A percentile compares a stretch with the other conserved stretches of the same genome.
These are phyloP conservation scores for Gracilaria gracilis DNA, from an alignment of 23 red algal species.

Conservation along the genomic window DNA sequence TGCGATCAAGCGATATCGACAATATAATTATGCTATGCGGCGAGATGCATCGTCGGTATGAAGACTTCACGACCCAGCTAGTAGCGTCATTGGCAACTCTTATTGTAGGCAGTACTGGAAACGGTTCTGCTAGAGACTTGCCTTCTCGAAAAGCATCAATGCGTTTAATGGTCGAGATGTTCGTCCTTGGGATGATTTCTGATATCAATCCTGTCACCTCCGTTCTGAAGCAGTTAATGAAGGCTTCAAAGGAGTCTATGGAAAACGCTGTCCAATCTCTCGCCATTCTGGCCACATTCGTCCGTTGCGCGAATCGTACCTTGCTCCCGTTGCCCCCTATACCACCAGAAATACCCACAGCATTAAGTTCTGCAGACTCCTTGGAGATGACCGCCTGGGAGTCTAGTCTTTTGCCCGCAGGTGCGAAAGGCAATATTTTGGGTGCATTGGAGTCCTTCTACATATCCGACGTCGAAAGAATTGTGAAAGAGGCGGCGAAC, in stretches of 20 bases:
- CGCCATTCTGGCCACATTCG: slow-evolving; percentile 61
- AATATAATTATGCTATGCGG: slow-evolving; percentile 56
- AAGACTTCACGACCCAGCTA: slow-evolving; percentile 72
- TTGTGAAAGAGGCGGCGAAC: slow-evolving; percentile 50
- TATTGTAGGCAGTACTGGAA: slow-evolving; percentile 7
- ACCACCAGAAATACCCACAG: neutral
- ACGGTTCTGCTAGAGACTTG: slow-evolving; percentile 38
- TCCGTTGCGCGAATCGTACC: slow-evolving; percentile 41
- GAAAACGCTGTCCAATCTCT: slow-evolving; percentile 51
- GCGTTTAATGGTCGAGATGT: slow-evolving; percentile 72
- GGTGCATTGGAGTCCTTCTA: slow-evolving; percentile 58
- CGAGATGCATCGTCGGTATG: slow-evolving; percentile 79
- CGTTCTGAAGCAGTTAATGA: slow-evolving; percentile 60
- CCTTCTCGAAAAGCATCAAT: slow-evolving; percentile 58
- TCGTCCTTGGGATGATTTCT: slow-evolving; percentile 55
- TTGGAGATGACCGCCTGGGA: slow-evolving; percentile 15
- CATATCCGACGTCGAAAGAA: slow-evolving; percentile 52
- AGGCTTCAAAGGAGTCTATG: slow-evolving; percentile 30
- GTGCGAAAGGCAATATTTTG: slow-evolving; percentile 41
- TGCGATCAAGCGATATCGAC: slow-evolving; percentile 75
- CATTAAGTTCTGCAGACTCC: neutral
- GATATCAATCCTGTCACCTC: slow-evolving; percentile 48
- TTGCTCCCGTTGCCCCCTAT: slow-evolving; percentile 18
- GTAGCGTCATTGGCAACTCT: slow-evolving; percentile 33
- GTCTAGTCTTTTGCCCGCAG: slow-evolving; percentile 4